Percentiles rank a stretch among this genome's conserved stretches.
Conservation (phyloP, 2,329 filamentous ascomycete genomes). For the Exophiala viscosa region DNA sequence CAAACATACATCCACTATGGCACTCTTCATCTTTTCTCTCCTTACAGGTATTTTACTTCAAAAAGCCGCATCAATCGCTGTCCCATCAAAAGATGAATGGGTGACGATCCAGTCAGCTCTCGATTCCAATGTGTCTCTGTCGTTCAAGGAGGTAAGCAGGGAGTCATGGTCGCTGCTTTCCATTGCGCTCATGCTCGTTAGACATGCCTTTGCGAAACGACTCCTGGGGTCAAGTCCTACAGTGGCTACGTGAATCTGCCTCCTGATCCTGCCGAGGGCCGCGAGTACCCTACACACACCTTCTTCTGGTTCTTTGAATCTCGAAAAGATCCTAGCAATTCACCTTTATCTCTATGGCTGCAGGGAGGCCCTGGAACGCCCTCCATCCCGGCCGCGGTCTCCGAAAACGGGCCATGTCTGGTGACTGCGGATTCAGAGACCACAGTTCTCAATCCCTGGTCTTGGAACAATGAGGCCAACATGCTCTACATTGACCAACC, state of each 20-base stretch:
- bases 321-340: conserved; percentile 42
- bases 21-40: no score
- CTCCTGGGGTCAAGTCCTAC: conserved; percentile 54
- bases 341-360: conserved; percentile 45
- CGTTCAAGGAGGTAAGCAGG: no score
- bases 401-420: conserved; percentile 51
- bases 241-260: conserved; percentile 58
- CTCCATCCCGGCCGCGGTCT: conserved; percentile 55
- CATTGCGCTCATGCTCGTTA: conserved; percentile 20
- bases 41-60: no score
- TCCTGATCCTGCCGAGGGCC: conserved; percentile 40
- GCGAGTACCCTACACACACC: conserved; percentile 58
- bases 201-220: conserved; percentile 55
- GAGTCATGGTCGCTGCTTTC: neutral
- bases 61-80: no score
- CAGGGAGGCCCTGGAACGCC: conserved; percentile 50
- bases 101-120: no score
- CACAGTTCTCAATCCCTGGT: conserved; percentile 55
- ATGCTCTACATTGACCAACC: conserved; percentile 65
- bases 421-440: conserved; percentile 52
- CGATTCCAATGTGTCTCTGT: no score
- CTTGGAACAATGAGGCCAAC: conserved; percentile 56
- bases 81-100: no score
- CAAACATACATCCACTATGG: no score
- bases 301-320: conserved; percentile 52